Conservation (phyloP, 768 basidiomycete genomes). For the Hygrophorus pudorinus region DNA sequence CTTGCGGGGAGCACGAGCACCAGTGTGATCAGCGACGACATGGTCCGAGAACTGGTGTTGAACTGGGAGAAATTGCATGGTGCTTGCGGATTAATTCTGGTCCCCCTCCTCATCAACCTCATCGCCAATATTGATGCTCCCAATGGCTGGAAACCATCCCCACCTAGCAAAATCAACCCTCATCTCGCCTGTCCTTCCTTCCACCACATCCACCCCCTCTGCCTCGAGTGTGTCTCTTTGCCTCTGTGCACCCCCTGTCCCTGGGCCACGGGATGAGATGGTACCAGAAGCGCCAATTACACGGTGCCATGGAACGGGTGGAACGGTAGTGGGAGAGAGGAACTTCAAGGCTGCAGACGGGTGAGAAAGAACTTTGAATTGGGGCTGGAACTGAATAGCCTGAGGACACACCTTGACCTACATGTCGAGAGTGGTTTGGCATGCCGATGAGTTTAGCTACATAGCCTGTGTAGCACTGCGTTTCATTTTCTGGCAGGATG, state of each 20-base stretch:
- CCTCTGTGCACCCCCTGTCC: slow-evolving; percentile 65
- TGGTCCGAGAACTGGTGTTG: too few relatives aligned
- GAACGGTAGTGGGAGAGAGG: slow-evolving; percentile 44
- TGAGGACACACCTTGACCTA: slow-evolving; percentile 62
- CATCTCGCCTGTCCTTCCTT: slow-evolving; percentile 43
- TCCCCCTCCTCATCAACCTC: too few relatives aligned
- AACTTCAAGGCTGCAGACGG: slow-evolving; percentile 66
- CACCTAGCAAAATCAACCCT: slow-evolving; percentile 45
- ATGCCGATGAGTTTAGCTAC: slow-evolving; percentile 73
- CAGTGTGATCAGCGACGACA: too few relatives aligned
- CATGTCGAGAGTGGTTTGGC: slow-evolving; percentile 71
- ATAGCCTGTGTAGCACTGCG: slow-evolving; percentile 39
- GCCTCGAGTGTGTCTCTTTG: slow-evolving; percentile 70
- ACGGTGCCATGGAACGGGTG: slow-evolving; percentile 76
- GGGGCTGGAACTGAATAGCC: neutral
- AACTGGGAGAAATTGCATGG: too few relatives aligned
- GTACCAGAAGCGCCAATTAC: slow-evolving; percentile 61
- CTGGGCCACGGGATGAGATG: slow-evolving; percentile 79
- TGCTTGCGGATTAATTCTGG: too few relatives aligned
- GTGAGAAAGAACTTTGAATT: slow-evolving; percentile 1
- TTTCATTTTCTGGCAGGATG: neutral
- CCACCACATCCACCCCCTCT: slow-evolving; percentile 72
- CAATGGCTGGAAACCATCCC: slow-evolving; percentile 57
- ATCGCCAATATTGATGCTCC: too few relatives aligned
- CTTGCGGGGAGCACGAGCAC: too few relatives aligned